Conservation (phyloP, 2,329 filamentous ascomycete genomes). For the Trichoderma oligosporum region DNA sequence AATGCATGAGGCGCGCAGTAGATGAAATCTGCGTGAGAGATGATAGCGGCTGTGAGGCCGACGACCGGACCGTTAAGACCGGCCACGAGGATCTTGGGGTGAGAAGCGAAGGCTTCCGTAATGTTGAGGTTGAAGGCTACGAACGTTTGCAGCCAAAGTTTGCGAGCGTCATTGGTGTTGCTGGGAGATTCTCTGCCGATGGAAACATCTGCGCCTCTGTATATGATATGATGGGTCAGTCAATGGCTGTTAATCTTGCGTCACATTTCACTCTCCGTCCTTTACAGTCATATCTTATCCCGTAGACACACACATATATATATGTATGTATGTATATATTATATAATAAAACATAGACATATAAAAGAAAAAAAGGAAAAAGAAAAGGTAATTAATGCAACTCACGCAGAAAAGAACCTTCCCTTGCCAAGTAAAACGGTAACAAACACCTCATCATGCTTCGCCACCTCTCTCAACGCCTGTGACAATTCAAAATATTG, state of each 20-base stretch:
- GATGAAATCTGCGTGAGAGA: slow-evolving; percentile 85
- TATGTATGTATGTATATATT: no score
- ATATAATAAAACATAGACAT: background rate
- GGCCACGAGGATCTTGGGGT: slow-evolving; percentile 88
- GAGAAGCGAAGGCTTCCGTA: slow-evolving; percentile 84
- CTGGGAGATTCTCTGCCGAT: slow-evolving; percentile 44
- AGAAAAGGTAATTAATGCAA: slow-evolving; percentile 16
- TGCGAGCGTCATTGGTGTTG: slow-evolving; percentile 38
- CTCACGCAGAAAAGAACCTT: slow-evolving; percentile 83
- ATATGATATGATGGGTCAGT: no score
- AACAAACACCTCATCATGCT: slow-evolving; percentile 73
- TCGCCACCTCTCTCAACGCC: slow-evolving; percentile 72
- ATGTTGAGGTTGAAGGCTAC: slow-evolving; percentile 84
- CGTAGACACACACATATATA: no score
- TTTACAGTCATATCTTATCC: background rate
- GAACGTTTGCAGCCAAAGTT: slow-evolving; percentile 65
- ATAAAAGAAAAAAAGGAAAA: background rate
- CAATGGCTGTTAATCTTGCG: no score
- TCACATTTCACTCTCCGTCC: no score
- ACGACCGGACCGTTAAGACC: slow-evolving; percentile 90
- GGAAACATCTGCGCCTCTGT: slow-evolving; percentile 75
- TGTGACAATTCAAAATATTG: slow-evolving; percentile 76
- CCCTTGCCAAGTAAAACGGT: slow-evolving; percentile 83
- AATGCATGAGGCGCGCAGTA: slow-evolving; percentile 80
- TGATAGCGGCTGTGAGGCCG: slow-evolving; percentile 79